Percentiles rank a stretch among this genome's conserved stretches.
Evolutionary conservation across 768 basidiomycete species (phyloP).

Genomic region (Russula vinacea): DNA sequence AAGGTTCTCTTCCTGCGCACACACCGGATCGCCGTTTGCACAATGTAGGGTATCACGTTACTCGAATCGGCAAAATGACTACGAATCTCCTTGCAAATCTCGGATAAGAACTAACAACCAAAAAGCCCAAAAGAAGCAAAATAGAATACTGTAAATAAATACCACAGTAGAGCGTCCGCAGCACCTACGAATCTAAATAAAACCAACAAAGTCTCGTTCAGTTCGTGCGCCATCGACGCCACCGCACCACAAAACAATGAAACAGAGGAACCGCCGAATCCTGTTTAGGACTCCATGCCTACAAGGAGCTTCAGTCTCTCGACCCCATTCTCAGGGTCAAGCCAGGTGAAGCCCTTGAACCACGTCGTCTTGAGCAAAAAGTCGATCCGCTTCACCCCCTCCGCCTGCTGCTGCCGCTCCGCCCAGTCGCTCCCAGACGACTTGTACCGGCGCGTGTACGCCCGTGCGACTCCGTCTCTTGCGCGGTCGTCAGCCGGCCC

Average conservation of each 20-base stretch:
- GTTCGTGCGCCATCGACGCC: neutral
- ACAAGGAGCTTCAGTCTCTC: constrained; percentile 24
- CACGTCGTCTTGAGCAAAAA: constrained; percentile 23
- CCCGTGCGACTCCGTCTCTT: constrained; percentile 30
- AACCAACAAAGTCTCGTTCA: constrained; percentile 7
- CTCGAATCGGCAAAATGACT: neutral
- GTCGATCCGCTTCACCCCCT: constrained; percentile 30
- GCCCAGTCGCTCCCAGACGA: constrained; percentile 9
- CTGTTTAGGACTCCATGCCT: constrained; percentile 15
- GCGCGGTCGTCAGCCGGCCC: constrained; percentile 18
- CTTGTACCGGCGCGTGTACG: constrained; percentile 31
- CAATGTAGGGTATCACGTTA: neutral
- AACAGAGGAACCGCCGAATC: neutral
- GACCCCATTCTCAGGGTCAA: constrained; percentile 24
- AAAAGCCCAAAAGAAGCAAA: neutral
- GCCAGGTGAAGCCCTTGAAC: constrained; percentile 29
- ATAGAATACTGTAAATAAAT: neutral
- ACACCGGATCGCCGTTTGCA: neutral
- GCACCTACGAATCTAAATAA: neutral
- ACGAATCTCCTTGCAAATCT: too few species aligned
- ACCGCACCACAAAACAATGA: too few species aligned
- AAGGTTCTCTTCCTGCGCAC: neutral
- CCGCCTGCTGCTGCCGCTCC: constrained; percentile 22
- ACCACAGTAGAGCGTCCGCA: neutral
- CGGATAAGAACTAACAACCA: neutral